Evolutionary conservation across 2,329 filamentous ascomycete species (phyloP).

Genomic region (Periglandula ipomoeae): DNA sequence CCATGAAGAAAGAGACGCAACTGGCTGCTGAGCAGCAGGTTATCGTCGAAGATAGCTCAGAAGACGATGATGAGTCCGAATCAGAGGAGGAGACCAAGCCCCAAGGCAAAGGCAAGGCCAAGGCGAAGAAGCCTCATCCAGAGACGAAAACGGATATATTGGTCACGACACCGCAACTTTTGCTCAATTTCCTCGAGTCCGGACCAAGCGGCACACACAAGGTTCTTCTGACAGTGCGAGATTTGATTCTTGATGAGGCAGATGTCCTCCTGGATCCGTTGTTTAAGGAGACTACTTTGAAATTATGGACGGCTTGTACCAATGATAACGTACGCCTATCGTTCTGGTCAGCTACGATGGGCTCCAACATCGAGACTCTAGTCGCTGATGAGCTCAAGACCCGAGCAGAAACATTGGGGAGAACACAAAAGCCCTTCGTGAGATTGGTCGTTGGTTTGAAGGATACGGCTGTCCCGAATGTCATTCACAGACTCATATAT

Average conservation of each 20-base stretch:
- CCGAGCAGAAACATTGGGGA: slow-evolving; percentile 33
- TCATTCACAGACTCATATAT: slow-evolving; percentile 81
- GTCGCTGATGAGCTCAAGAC: slow-evolving; percentile 57
- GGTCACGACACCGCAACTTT: slow-evolving; percentile 42
- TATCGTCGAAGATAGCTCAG: slow-evolving; percentile 28
- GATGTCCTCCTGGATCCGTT: slow-evolving; percentile 88
- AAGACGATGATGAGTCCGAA: slow-evolving; percentile 14
- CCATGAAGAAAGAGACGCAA: slow-evolving; percentile 79
- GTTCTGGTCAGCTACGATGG: slow-evolving; percentile 96
- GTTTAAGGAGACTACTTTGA: slow-evolving; percentile 80
- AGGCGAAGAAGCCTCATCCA: slow-evolving; percentile 15
- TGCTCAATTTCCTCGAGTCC: slow-evolving; percentile 62
- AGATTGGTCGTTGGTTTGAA: slow-evolving; percentile 93
- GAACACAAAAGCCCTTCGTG: slow-evolving; percentile 47
- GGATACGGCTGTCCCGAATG: slow-evolving; percentile 88
- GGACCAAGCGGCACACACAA: slow-evolving; percentile 34
- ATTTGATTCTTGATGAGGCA: slow-evolving; percentile 82
- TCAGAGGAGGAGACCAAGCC: slow-evolving; percentile 30
- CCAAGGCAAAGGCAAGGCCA: slow-evolving; percentile 26
- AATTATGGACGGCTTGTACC: slow-evolving; percentile 72
- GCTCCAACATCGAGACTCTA: slow-evolving; percentile 79
- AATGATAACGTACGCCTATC: slow-evolving; percentile 62
- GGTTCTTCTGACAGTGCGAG: slow-evolving; percentile 57
- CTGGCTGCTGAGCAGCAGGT: slow-evolving; percentile 42
- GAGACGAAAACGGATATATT: slow-evolving; percentile 28